phyloP scores from a whole-genome alignment of 1,284 basidiomycete genomes.

The Apiotrichum laibachii region DNA sequence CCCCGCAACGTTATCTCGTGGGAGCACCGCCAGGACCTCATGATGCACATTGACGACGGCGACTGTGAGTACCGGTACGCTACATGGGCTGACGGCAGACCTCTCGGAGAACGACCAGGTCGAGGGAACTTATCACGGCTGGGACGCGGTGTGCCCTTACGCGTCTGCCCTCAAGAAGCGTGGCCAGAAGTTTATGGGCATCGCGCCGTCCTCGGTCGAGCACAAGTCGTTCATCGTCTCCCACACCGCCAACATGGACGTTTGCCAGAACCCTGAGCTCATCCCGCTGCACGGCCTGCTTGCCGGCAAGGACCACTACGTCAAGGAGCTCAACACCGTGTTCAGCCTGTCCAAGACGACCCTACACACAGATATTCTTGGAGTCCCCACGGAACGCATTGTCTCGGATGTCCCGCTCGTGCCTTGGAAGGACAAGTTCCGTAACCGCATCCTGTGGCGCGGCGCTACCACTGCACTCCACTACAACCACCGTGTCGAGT shows the following conservation, averaged over 20 bases:
- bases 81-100: slow-evolving; percentile 2
- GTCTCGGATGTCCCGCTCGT: slow-evolving; percentile 18
- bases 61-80: slow-evolving; percentile 46
- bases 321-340: slow-evolving; percentile 33
- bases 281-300: slow-evolving; percentile 40
- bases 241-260: slow-evolving; percentile 35
- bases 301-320: slow-evolving; percentile 30
- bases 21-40: slow-evolving; percentile 52
- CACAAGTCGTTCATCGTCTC: slow-evolving; percentile 41
- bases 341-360: slow-evolving; percentile 46
- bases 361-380: slow-evolving; percentile 46
- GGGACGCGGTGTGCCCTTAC: slow-evolving; percentile 30
- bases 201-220: neutral
- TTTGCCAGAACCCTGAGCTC: slow-evolving; percentile 41
- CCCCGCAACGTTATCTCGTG: slow-evolving; percentile 55
- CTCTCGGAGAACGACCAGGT: slow-evolving; percentile 13
- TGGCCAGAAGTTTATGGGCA: neutral
- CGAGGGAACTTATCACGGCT: slow-evolving; percentile 30
- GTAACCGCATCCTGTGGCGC: slow-evolving; percentile 41
- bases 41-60: slow-evolving; percentile 52
- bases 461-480: slow-evolving; percentile 46
- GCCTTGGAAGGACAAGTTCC: slow-evolving; percentile 36
- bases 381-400: slow-evolving; percentile 49
- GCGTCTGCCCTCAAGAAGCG: neutral
- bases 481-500: slow-evolving; percentile 28